A percentile compares a stretch with the other conserved stretches of the same genome.
Conservation (phyloP, 2,329 filamentous ascomycete genomes). For the Pyrenophora teres region DNA sequence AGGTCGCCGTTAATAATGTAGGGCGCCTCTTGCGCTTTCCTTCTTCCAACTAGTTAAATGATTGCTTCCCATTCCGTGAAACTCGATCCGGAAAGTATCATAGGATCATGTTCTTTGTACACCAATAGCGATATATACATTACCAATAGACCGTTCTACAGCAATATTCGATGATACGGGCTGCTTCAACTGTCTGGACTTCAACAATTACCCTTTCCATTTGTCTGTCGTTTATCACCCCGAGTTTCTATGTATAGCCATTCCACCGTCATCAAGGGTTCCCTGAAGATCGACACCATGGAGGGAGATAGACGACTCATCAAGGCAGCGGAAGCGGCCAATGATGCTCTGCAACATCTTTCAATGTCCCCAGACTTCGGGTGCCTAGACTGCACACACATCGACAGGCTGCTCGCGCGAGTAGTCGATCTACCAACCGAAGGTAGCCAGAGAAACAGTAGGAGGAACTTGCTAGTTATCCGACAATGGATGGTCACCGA, state of each 20-base stretch:
- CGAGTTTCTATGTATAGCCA: not conserved
- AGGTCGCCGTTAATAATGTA: conserved; percentile 11
- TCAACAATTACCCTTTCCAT: not conserved
- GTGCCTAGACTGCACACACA: conserved; percentile 41
- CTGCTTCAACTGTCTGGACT: not conserved
- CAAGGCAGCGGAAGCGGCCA: conserved; percentile 41
- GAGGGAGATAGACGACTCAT: conserved; percentile 37
- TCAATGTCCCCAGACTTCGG: conserved; percentile 40
- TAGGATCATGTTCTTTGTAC: conserved; percentile 7
- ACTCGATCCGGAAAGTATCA: not conserved
- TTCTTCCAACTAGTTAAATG: conserved; percentile 11
- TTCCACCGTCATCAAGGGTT: conserved; percentile 17
- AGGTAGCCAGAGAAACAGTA: conserved; percentile 42
- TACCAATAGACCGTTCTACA: conserved; percentile 7
- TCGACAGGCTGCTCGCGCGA: conserved; percentile 40
- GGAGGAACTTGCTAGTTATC: conserved; percentile 41
- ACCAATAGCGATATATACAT: conserved; percentile 18
- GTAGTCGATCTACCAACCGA: conserved; percentile 44
- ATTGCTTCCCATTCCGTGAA: conserved; percentile 7
- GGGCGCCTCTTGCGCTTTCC: conserved; percentile 11
- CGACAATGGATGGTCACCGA: conserved; percentile 44
- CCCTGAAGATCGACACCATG: conserved; percentile 23
- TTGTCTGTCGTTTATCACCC: not conserved
- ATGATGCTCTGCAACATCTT: conserved; percentile 43
- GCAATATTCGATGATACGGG: not conserved